A percentile compares a stretch with the other conserved stretches of the same genome.
Evolutionary conservation across 306 rosid genomes (phyloP).

Genomic region (Morella rubra): DNA sequence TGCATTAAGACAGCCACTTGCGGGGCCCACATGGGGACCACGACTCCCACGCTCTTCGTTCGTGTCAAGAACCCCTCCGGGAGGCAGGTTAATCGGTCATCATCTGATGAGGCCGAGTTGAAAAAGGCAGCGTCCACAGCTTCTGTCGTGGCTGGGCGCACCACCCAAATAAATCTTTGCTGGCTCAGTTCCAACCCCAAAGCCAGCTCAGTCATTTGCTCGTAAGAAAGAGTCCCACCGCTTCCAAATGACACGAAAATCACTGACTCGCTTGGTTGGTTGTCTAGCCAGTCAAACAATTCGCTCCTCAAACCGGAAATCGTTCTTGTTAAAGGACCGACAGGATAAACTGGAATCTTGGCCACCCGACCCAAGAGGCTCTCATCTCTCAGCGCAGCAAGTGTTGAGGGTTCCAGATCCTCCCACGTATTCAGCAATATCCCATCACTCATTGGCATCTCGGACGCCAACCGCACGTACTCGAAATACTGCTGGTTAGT

Average conservation of each 20-base stretch:
- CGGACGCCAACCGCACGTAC: not conserved
- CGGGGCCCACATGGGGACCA: conserved; percentile 42
- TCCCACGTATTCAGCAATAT: conserved; percentile 62
- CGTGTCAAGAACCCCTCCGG: conserved; percentile 51
- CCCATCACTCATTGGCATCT: conserved; percentile 36
- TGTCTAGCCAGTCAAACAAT: conserved; percentile 46
- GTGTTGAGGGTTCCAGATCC: conserved; percentile 31
- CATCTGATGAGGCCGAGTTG: not conserved
- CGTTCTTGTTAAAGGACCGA: conserved; percentile 53
- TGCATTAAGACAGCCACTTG: conserved; percentile 44
- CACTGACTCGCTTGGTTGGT: conserved; percentile 49
- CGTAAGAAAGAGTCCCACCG: conserved; percentile 51
- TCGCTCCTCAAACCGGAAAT: not conserved
- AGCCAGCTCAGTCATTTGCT: conserved; percentile 58
- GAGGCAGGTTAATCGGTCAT: conserved; percentile 15
- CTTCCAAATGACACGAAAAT: conserved; percentile 64
- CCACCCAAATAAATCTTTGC: conserved; percentile 66
- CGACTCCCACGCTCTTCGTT: conserved; percentile 25
- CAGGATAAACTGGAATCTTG: conserved; percentile 32
- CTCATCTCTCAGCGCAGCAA: conserved; percentile 25
- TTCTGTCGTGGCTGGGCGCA: conserved; percentile 37
- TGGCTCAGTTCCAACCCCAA: conserved; percentile 63
- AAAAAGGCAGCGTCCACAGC: conserved; percentile 29
- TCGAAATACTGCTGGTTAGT: conserved; percentile 28
- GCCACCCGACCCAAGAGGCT: conserved; percentile 20